A percentile compares a stretch with the other conserved stretches of the same genome.
Evolutionary conservation across 208 protist species (phyloP).

Genomic region (Leishmania mexicana): DNA sequence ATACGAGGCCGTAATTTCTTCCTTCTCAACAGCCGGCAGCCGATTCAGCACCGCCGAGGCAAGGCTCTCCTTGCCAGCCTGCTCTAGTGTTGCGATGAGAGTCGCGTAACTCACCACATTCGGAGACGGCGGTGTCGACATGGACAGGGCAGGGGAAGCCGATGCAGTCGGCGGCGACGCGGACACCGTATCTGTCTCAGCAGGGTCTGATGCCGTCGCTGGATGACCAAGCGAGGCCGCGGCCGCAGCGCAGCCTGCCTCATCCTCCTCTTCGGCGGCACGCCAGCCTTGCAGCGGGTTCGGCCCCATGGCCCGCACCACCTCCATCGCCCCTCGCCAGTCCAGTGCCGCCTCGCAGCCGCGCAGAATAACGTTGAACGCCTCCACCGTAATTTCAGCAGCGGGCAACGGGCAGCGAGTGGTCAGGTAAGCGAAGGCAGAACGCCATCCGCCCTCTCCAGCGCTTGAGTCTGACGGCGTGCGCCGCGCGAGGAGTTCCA

Average conservation of each 20-base stretch:
- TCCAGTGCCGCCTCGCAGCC: constrained; percentile 69
- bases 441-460: constrained; percentile 29
- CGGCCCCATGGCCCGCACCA: constrained; percentile 80
- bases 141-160: neutral
- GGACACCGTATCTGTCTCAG: neutral
- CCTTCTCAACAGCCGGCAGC: constrained; percentile 70
- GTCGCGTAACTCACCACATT: constrained; percentile 87
- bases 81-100: constrained; percentile 84
- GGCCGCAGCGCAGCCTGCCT: neutral
- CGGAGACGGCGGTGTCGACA: constrained; percentile 45
- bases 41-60: constrained; percentile 63
- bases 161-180: neutral
- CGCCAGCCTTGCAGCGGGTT: constrained; percentile 63
- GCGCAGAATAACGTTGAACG: constrained; percentile 69
- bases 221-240: neutral
- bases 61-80: constrained; percentile 63
- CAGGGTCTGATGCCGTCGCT: neutral
- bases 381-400: constrained; percentile 64
- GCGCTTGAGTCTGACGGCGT: neutral
- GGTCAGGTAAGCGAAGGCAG: constrained; percentile 48
- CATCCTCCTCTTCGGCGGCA: constrained; percentile 13
- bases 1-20: constrained; percentile 88
- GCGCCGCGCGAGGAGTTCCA: constrained; percentile 30
- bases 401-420: constrained; percentile 31
- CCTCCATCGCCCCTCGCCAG: constrained; percentile 61